Conservation (phyloP, 805 yeast species). For the Yamadazyma laniorum region DNA sequence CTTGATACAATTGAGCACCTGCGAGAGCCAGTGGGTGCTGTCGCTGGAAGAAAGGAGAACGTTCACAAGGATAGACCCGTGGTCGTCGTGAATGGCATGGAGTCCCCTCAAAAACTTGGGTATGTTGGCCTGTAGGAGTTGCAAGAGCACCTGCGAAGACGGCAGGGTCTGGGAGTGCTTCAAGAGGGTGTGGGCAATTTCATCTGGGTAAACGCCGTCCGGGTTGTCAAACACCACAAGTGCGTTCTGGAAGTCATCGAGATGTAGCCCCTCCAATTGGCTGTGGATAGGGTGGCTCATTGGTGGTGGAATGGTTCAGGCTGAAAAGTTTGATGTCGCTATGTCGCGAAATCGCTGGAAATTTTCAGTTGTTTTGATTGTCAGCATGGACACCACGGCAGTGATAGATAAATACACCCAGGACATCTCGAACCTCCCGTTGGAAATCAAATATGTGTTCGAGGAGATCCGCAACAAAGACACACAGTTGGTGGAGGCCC, state of each 20-base stretch:
- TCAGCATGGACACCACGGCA: slow-evolving; percentile 84
- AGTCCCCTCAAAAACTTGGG: slow-evolving; percentile 17
- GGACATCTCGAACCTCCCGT: slow-evolving; percentile 79
- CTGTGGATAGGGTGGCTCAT: no score
- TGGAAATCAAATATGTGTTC: slow-evolving; percentile 76
- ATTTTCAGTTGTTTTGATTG: not conserved
- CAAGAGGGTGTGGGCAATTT: slow-evolving; percentile 1
- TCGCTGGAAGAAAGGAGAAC: slow-evolving; percentile 5
- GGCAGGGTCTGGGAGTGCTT: slow-evolving; percentile 14
- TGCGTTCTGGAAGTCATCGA: not conserved
- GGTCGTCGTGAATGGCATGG: slow-evolving; percentile 14
- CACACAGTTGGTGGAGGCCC: slow-evolving; percentile 57
- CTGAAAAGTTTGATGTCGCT: no score
- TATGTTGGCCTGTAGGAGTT: slow-evolving; percentile 18
- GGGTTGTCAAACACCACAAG: not conserved
- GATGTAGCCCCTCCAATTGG: not conserved
- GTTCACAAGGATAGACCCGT: slow-evolving; percentile 17
- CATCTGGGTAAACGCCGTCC: not conserved
- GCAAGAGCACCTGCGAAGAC: slow-evolving; percentile 13
- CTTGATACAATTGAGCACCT: slow-evolving; percentile 10
- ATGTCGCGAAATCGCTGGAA: no score
- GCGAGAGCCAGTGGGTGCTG: slow-evolving; percentile 1
- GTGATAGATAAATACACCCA: slow-evolving; percentile 48
- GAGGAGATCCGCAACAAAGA: slow-evolving; percentile 79
- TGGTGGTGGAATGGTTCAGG: no score